Evolutionary conservation across 768 basidiomycete genomes (phyloP).

Genomic region (Leucosporidium yakuticum): DNA sequence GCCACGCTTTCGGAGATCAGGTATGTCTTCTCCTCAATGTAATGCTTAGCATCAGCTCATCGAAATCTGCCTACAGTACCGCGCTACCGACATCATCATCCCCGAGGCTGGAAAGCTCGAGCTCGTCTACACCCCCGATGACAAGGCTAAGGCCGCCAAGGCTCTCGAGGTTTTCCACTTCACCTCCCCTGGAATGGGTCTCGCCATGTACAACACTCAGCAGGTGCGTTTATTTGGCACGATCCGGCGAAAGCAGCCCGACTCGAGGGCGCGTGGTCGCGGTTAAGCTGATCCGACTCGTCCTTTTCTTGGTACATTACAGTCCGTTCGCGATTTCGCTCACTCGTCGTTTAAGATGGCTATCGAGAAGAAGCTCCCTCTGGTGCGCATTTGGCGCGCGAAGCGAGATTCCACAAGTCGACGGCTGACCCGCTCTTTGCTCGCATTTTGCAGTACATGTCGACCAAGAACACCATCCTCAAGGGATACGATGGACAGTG

Average conservation of each 20-base stretch:
- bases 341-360: slow-evolving; percentile 99
- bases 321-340: slow-evolving; percentile 91
- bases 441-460: slow-evolving; percentile 64
- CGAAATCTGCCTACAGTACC: slow-evolving; percentile 54
- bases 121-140: slow-evolving; percentile 76
- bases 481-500: slow-evolving; percentile 98
- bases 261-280: no score
- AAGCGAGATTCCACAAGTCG: no score
- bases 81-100: slow-evolving; percentile 84
- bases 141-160: slow-evolving; percentile 48
- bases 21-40: background rate
- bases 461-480: slow-evolving; percentile 94
- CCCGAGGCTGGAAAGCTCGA: slow-evolving; percentile 91
- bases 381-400: slow-evolving; percentile 29
- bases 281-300: background rate
- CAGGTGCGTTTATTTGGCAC: slow-evolving; percentile 63
- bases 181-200: slow-evolving; percentile 82
- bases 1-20: slow-evolving; percentile 97
- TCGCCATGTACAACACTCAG: slow-evolving; percentile 92
- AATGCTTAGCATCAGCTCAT: slow-evolving; percentile 44
- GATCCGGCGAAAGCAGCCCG: no score
- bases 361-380: slow-evolving; percentile 51
- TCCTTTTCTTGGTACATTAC: slow-evolving; percentile 2
- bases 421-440: background rate
- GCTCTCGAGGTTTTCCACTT: slow-evolving; percentile 83